A percentile compares a stretch with the other conserved stretches of the same genome.
Conservation (phyloP, 2,329 filamentous ascomycete genomes). For the Botrytis paeoniae region DNA sequence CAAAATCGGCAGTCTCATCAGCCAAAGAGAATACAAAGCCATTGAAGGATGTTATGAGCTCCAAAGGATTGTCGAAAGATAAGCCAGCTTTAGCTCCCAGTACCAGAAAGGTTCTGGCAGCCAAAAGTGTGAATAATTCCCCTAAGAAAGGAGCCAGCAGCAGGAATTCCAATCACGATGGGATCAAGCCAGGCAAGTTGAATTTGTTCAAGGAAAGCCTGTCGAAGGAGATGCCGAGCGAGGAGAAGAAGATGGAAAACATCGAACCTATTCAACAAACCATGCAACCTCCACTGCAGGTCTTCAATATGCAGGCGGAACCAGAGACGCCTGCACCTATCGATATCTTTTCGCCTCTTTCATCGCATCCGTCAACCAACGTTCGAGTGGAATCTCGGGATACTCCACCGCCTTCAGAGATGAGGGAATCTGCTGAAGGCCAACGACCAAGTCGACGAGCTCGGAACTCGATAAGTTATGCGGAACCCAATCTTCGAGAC, state of each 20-base stretch:
- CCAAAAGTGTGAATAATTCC: slow-evolving; percentile 56
- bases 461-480: slow-evolving; percentile 70
- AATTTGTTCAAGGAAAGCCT: slow-evolving; percentile 33
- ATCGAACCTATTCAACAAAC: not conserved
- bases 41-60: slow-evolving; percentile 24
- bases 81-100: slow-evolving; percentile 23
- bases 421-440: slow-evolving; percentile 54
- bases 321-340: slow-evolving; percentile 42
- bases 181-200: slow-evolving; percentile 43
- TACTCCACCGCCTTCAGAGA: slow-evolving; percentile 59
- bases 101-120: slow-evolving; percentile 36
- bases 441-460: slow-evolving; percentile 65
- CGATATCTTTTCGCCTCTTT: slow-evolving; percentile 46
- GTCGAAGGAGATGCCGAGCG: slow-evolving; percentile 23
- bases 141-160: slow-evolving; percentile 49
- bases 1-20: slow-evolving; percentile 17
- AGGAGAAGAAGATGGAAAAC: not conserved
- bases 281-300: slow-evolving; percentile 16
- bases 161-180: slow-evolving; percentile 40
- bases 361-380: slow-evolving; percentile 45
- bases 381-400: slow-evolving; percentile 41
- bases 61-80: slow-evolving; percentile 30
- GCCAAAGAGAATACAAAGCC: slow-evolving; percentile 11
- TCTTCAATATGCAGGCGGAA: slow-evolving; percentile 38
- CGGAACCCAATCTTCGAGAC: slow-evolving; percentile 74